phyloP scores from a whole-genome alignment of 2,329 filamentous ascomycete genomes.

The Diaporthe citriasiana region DNA sequence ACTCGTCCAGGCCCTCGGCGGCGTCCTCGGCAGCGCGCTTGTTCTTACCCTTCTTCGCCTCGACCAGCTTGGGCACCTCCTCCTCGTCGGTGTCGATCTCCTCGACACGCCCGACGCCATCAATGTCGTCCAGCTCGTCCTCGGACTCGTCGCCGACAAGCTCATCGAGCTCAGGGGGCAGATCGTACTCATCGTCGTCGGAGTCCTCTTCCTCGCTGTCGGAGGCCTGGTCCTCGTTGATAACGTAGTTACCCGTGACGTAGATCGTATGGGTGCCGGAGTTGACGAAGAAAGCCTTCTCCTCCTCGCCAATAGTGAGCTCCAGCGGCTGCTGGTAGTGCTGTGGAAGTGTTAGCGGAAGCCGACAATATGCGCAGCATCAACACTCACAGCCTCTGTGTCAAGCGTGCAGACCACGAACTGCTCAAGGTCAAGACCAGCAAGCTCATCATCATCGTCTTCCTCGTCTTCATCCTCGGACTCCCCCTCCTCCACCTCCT shows the following conservation, averaged over 20 bases:
- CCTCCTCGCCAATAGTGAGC: conserved; percentile 89
- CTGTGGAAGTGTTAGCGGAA: conserved; percentile 63
- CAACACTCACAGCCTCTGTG: conserved; percentile 81
- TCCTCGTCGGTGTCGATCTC: conserved; percentile 87
- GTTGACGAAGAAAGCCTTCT: conserved; percentile 93
- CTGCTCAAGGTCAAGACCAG: conserved; percentile 82
- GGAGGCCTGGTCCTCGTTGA: conserved; percentile 74
- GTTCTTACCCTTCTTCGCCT: conserved; percentile 83
- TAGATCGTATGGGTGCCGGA: conserved; percentile 90
- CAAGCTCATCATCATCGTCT: conserved; percentile 68
- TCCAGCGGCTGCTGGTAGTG: conserved; percentile 96
- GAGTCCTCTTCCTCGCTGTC: conserved; percentile 78
- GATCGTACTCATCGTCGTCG: conserved; percentile 88
- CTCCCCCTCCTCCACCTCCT: conserved; percentile 62
- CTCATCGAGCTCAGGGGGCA: conserved; percentile 84
- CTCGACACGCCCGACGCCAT: conserved; percentile 80
- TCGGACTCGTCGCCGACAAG: conserved; percentile 77
- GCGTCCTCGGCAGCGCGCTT: conserved; percentile 89
- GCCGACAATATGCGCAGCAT: conserved; percentile 26
- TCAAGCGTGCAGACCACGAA: conserved; percentile 97
- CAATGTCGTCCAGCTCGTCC: conserved; percentile 83
- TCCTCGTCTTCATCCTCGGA: conserved; percentile 62
- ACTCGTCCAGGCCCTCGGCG: conserved; percentile 79
- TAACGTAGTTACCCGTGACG: conserved; percentile 96
- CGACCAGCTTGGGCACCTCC: conserved; percentile 73